Percentiles rank a stretch among this genome's conserved stretches.
phyloP scores from a whole-genome alignment of 2,329 filamentous ascomycete genomes.

The Exophiala sp. region DNA sequence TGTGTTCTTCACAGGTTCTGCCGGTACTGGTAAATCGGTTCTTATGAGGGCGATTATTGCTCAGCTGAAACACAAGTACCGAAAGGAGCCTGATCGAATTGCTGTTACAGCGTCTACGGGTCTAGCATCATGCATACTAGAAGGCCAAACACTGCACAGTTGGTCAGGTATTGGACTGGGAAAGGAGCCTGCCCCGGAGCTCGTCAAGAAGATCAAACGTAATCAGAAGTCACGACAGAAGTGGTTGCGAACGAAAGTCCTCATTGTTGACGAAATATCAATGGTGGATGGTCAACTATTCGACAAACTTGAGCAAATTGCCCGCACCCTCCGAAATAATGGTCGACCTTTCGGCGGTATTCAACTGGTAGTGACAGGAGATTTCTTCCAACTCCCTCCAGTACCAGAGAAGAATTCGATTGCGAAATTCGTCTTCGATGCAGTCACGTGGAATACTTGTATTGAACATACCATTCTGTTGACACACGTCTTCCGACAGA shows the following conservation, averaged over 20 bases:
- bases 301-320: slow-evolving; percentile 89
- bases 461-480: slow-evolving; percentile 95
- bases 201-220: slow-evolving; percentile 86
- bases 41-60: slow-evolving; percentile 88
- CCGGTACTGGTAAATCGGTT: slow-evolving; percentile 94
- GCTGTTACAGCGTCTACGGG: slow-evolving; percentile 95
- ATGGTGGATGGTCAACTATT: slow-evolving; percentile 98
- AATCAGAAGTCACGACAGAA: slow-evolving; percentile 84
- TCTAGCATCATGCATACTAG: slow-evolving; percentile 93
- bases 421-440: slow-evolving; percentile 89
- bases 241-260: slow-evolving; percentile 82
- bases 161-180: slow-evolving; percentile 94
- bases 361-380: slow-evolving; percentile 89
- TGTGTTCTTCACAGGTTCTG: slow-evolving; percentile 96
- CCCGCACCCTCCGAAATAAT: slow-evolving; percentile 81
- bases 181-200: slow-evolving; percentile 74
- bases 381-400: slow-evolving; percentile 95
- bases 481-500: slow-evolving; percentile 94
- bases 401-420: slow-evolving; percentile 74
- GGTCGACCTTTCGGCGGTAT: slow-evolving; percentile 93
- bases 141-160: slow-evolving; percentile 91
- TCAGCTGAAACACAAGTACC: slow-evolving; percentile 72
- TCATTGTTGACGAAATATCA: slow-evolving; percentile 92
- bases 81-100: slow-evolving; percentile 73
- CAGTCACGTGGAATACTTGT: slow-evolving; percentile 82